These are phyloP conservation scores for Albugo laibachii DNA, from an alignment of 352 stramenopile species.

Conservation along the genomic window DNA sequence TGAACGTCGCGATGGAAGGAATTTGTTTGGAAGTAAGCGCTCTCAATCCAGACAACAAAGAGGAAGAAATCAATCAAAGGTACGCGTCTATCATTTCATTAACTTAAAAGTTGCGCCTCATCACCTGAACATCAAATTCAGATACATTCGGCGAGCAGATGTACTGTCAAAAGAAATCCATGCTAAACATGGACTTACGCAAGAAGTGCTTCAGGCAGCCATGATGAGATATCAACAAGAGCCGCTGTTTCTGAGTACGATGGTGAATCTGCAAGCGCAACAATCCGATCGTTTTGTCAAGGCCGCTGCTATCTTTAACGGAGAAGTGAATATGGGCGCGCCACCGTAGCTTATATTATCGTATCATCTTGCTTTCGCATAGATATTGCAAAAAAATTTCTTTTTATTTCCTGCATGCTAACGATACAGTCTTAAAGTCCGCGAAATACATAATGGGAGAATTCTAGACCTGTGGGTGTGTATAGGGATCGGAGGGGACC, in stretches of 20 bases:
- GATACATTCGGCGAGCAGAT: slow-evolving; percentile 77
- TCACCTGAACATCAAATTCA: slow-evolving; percentile 1
- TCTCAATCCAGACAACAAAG: slow-evolving; percentile 75
- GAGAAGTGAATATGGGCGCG: slow-evolving; percentile 74
- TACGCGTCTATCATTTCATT: not conserved
- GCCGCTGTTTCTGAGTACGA: slow-evolving; percentile 65
- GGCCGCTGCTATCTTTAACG: slow-evolving; percentile 69
- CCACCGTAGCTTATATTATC: too few relatives aligned
- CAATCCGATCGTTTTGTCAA: slow-evolving; percentile 69
- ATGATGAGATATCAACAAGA: slow-evolving; percentile 86
- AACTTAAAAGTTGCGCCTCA: not conserved
- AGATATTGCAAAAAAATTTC: too few relatives aligned
- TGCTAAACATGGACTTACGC: slow-evolving; percentile 71
- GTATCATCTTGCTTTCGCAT: too few relatives aligned
- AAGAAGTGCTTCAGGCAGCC: slow-evolving; percentile 69
- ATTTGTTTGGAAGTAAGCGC: slow-evolving; percentile 78
- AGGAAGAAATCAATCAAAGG: slow-evolving; percentile 76
- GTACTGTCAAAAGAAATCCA: slow-evolving; percentile 71
- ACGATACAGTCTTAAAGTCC: too few relatives aligned
- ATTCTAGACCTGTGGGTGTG: too few relatives aligned
- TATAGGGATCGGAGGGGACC: too few relatives aligned
- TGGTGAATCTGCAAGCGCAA: slow-evolving; percentile 75
- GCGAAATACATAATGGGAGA: too few relatives aligned
- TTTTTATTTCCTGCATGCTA: too few relatives aligned
- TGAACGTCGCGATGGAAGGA: slow-evolving; percentile 79